These are phyloP conservation scores for Aureobasidium vineae DNA, from an alignment of 2,329 filamentous ascomycete genomes.

Conservation along the genomic window DNA sequence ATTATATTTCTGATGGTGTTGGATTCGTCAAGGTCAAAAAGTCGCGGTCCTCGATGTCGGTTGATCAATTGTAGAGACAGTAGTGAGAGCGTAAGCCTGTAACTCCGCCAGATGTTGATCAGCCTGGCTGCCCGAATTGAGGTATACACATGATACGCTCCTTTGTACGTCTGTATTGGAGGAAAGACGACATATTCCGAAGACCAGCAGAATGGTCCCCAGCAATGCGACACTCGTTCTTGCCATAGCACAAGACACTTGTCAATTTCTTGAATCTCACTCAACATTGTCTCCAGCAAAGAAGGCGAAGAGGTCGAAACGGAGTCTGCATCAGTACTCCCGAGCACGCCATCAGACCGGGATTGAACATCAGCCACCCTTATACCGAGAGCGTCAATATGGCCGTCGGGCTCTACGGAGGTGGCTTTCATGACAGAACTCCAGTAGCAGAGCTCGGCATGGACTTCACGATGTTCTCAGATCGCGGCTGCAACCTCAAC, in stretches of 20 bases:
- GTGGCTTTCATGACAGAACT: background rate
- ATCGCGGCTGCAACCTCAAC: background rate
- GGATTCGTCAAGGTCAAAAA: background rate
- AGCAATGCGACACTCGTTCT: background rate
- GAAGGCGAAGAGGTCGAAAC: background rate
- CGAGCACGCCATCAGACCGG: background rate
- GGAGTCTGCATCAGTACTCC: background rate
- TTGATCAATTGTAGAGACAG: background rate
- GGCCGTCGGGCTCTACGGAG: background rate
- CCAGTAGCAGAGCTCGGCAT: slow-evolving; percentile 1
- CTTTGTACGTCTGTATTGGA: background rate
- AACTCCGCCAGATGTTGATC: slow-evolving; percentile 8
- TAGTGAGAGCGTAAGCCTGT: background rate
- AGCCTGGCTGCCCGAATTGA: background rate
- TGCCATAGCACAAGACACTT: background rate
- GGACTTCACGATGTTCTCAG: background rate
- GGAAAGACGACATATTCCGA: background rate
- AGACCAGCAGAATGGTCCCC: background rate
- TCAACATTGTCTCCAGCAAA: background rate
- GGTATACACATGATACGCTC: background rate
- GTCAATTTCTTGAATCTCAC: background rate
- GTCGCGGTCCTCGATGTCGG: background rate
- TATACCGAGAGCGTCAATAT: background rate
- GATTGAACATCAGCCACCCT: slow-evolving; percentile 1
- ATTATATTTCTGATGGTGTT: background rate